These are phyloP conservation scores for Penicillium diatomitis DNA, from an alignment of 495 filamentous ascomycete species.

Conservation along the genomic window DNA sequence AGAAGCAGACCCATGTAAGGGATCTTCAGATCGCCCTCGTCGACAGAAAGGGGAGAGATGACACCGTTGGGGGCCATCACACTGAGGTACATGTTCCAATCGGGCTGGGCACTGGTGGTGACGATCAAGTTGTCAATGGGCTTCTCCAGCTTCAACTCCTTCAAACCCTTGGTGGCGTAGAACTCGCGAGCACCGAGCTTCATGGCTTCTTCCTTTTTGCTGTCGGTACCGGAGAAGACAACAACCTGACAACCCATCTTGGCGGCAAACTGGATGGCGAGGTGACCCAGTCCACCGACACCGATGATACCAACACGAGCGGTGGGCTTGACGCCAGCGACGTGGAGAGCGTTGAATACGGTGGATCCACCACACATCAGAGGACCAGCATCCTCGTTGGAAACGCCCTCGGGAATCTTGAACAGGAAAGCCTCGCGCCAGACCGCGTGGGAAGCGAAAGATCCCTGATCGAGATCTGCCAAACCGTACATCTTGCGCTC, in stretches of 20 bases:
- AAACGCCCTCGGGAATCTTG: constrained; percentile 42
- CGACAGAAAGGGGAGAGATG: constrained; percentile 45
- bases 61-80: constrained; percentile 37
- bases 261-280: constrained; percentile 54
- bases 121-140: constrained; percentile 39
- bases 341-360: constrained; percentile 37
- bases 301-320: constrained; percentile 53
- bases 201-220: constrained; percentile 49
- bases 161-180: constrained; percentile 33
- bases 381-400: constrained; percentile 39
- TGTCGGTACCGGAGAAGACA: constrained; percentile 47
- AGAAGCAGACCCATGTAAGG: constrained; percentile 42
- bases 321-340: constrained; percentile 32
- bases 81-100: constrained; percentile 28
- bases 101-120: constrained; percentile 35
- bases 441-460: constrained; percentile 43
- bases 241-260: constrained; percentile 57
- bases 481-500: constrained; percentile 41
- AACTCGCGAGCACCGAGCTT: constrained; percentile 44
- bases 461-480: constrained; percentile 46
- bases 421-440: constrained; percentile 48
- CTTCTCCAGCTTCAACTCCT: constrained; percentile 23
- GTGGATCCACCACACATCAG: constrained; percentile 50
- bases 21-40: constrained; percentile 39
- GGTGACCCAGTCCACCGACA: constrained; percentile 53